These are phyloP conservation scores for Umbelopsis sp. DNA, from an alignment of 192 early-diverging fungal species.

Conservation along the genomic window DNA sequence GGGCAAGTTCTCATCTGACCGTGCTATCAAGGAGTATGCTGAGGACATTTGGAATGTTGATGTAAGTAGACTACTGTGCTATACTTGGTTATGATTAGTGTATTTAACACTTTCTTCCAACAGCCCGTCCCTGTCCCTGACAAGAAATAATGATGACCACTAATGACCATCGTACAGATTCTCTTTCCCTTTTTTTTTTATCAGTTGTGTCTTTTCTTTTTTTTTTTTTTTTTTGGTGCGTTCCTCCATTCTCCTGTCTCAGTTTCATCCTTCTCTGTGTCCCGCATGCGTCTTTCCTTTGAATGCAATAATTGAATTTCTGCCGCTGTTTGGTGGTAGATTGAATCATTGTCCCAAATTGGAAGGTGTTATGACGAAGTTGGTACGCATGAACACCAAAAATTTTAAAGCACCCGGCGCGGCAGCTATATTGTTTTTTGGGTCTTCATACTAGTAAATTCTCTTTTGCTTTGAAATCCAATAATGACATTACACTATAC, in stretches of 20 bases:
- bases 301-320: not conserved
- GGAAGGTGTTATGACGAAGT: not conserved
- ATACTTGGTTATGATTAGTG: no score
- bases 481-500: slow-evolving; percentile 12
- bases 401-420: not conserved
- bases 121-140: slow-evolving; percentile 3
- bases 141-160: not conserved
- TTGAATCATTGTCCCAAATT: not conserved
- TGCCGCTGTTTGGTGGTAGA: not conserved
- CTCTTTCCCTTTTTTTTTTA: not conserved
- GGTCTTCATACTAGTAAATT: not conserved
- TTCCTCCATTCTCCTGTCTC: not conserved
- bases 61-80: not conserved
- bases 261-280: not conserved
- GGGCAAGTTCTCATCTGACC: slow-evolving; percentile 93
- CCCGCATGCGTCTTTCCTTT: not conserved
- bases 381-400: not conserved
- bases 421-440: not conserved
- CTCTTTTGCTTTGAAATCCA: not conserved
- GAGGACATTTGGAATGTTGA: slow-evolving; percentile 89
- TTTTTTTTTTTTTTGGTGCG: not conserved
- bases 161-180: no score
- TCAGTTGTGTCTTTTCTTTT: not conserved
- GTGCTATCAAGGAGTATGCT: slow-evolving; percentile 92
- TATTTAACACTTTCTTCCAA: not conserved